phyloP scores from a whole-genome alignment of 805 yeast genomes.

The Scheffersomyces coipomensis region DNA sequence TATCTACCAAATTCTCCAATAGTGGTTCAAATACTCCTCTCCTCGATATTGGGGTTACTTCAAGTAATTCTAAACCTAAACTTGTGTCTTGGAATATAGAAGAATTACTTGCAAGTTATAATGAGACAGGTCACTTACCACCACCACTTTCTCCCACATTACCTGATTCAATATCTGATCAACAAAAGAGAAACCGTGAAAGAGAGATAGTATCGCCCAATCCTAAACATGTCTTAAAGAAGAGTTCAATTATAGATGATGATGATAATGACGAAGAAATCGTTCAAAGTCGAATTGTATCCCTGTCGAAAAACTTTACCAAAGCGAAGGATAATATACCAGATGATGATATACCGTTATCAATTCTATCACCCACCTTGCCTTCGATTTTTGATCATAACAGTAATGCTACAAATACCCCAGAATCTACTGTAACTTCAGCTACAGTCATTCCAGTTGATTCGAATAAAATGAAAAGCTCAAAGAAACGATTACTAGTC shows the following conservation, averaged over 20 bases:
- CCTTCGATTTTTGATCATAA: slow-evolving; percentile 23
- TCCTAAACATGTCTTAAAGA: not conserved
- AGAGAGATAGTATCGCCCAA: not conserved
- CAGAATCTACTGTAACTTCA: not conserved
- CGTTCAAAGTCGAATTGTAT: too few species aligned
- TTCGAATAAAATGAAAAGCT: not conserved
- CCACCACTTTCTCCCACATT: slow-evolving; percentile 39
- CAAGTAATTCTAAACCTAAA: not conserved
- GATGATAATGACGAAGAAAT: slow-evolving; percentile 3
- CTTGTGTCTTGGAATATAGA: slow-evolving; percentile 34
- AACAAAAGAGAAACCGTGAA: not conserved
- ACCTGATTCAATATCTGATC: slow-evolving; percentile 15
- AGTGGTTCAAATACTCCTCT: not conserved
- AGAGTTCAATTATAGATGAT: slow-evolving; percentile 4
- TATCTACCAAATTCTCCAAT: not conserved
- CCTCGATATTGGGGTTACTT: not conserved
- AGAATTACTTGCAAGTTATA: slow-evolving; percentile 33
- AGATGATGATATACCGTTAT: slow-evolving; percentile 26
- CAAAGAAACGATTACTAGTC: not conserved
- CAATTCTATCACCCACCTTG: slow-evolving; percentile 32
- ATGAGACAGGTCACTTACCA: slow-evolving; percentile 32
- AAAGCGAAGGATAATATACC: slow-evolving; percentile 7
- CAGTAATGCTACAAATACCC: not conserved
- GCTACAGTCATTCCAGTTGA: not conserved
- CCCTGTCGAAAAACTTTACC: too few species aligned